Base-by-base conservation (phyloP, 495 filamentous ascomycete species). In the Talaromyces wortmannii region DNA sequence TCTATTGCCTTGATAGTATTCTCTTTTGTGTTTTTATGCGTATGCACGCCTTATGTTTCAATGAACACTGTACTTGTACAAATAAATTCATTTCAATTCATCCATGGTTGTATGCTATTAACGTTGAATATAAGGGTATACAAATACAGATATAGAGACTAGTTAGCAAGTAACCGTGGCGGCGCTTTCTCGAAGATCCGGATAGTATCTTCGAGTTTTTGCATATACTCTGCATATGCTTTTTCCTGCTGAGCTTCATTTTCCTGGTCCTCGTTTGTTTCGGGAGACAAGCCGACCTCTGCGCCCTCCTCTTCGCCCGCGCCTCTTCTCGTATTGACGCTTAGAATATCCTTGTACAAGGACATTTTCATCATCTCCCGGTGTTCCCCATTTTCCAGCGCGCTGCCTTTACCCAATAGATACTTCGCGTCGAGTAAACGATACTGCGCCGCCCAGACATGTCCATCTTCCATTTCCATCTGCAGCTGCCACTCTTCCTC, bases 391-490 rank as follows among this genome's bases (percentile, higher is more conserved):
- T 33, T 51, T 15, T 58, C 56, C 1, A 58, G 49, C 45, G 57
- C 52, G 15, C 60, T 57, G 52, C 23, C 4, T 23, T 23, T 23
- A 66, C 58, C 50, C 62, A 62, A 1, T 50, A 55, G 40, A 46
- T 53, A 53, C 12, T 33, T 45, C 13, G 57, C 61, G 50, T 66
- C 61, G 10, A 66, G 10, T 17, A 66, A 32, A 4, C 64, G 61
- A 48, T 54, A 66, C 53, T 66, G 64, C 32, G 62, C 64, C 12
- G 64, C 64, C 64, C 64, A 66, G 5, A 66, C 64, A 61, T 66
- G 64, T 18, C 59, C 59, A 23, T 64, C 64, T 23, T 60, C 48
- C 15, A 66, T 57, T 18, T 63, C 58, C 61, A 66, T 61, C 1
- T 57, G 45, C 61, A 66, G 53, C 16, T 66, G 57, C 63, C 63